Evolutionary conservation across 2,329 filamentous ascomycete genomes (phyloP).

Genomic region (Aspergillus piperis): DNA sequence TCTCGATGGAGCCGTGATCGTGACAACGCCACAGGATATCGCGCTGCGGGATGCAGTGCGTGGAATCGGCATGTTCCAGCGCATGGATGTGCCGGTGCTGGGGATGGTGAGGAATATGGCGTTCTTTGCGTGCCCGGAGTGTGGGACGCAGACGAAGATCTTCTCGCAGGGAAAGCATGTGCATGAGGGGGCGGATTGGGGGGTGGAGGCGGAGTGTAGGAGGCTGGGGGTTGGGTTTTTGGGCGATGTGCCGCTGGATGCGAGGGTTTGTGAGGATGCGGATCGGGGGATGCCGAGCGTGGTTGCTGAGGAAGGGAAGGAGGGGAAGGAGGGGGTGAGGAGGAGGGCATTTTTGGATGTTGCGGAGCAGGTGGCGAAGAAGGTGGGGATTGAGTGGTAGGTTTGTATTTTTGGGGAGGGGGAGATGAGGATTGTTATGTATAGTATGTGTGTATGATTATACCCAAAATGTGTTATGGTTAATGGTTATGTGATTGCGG

Average conservation of each 20-base stretch:
- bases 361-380: constrained; percentile 56
- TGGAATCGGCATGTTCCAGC: constrained; percentile 89
- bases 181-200: constrained; percentile 51
- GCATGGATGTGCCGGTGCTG: constrained; percentile 73
- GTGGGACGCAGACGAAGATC: constrained; percentile 70
- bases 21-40: constrained; percentile 91
- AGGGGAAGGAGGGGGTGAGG: constrained; percentile 59
- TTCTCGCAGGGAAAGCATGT: constrained; percentile 58
- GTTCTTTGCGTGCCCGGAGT: constrained; percentile 77
- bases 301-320: constrained; percentile 70
- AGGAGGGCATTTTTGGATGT: constrained; percentile 72
- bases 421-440: not conserved
- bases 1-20: constrained; percentile 80
- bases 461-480: constrained; percentile 9
- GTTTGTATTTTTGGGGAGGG: constrained; percentile 7
- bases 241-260: constrained; percentile 85
- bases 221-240: constrained; percentile 76
- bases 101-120: constrained; percentile 94
- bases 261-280: constrained; percentile 81
- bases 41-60: constrained; percentile 89
- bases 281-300: constrained; percentile 87
- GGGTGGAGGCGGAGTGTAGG: constrained; percentile 68
- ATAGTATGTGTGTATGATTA: constrained; percentile 10
- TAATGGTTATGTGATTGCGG: not conserved
- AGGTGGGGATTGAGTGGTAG: constrained; percentile 46